phyloP scores from a whole-genome alignment of 805 yeast species.

The Kazachstania psychrophila region DNA sequence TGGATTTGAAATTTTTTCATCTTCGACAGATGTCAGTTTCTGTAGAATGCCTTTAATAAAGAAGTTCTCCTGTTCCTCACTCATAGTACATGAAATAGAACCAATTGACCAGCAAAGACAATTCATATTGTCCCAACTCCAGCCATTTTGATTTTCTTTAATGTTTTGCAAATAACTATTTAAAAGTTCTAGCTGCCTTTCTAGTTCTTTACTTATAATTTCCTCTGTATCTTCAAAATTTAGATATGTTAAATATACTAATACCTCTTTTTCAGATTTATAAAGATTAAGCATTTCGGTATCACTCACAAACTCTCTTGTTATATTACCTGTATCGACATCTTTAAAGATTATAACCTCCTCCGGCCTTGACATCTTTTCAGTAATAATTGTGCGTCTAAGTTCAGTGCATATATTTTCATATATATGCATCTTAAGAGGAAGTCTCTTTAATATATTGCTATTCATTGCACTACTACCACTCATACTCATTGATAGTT shows the following conservation, averaged over 20 bases:
- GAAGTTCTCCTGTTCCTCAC: conserved; percentile 89
- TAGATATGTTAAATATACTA: conserved; percentile 88
- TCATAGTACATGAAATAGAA: conserved; percentile 96
- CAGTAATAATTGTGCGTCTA: conserved; percentile 70
- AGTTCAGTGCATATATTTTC: conserved; percentile 65
- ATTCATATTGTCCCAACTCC: conserved; percentile 92
- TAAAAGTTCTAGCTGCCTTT: conserved; percentile 51
- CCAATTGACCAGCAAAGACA: conserved; percentile 99
- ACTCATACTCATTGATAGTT: conserved; percentile 34
- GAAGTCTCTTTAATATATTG: conserved; percentile 55
- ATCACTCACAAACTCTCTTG: conserved; percentile 88
- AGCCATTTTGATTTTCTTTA: conserved; percentile 44
- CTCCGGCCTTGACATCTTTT: conserved; percentile 95
- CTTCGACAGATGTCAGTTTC: conserved; percentile 78
- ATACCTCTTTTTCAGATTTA: conserved; percentile 86
- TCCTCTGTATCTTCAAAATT: conserved; percentile 86
- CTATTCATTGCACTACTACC: conserved; percentile 83
- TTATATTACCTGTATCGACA: conserved; percentile 90
- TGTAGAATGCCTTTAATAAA: conserved; percentile 78
- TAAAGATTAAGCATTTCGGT: conserved; percentile 90
- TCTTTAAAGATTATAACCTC: conserved; percentile 92
- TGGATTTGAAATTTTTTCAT: conserved; percentile 77
- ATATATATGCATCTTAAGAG: conserved; percentile 78
- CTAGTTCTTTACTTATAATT: conserved; percentile 81
- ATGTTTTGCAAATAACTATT: neutral